Evolutionary conservation across 1,139 yeast genomes (phyloP), one percentile per base, ranked within the genome.

Genomic region (Nakaseomyces bracarensis): DNA sequence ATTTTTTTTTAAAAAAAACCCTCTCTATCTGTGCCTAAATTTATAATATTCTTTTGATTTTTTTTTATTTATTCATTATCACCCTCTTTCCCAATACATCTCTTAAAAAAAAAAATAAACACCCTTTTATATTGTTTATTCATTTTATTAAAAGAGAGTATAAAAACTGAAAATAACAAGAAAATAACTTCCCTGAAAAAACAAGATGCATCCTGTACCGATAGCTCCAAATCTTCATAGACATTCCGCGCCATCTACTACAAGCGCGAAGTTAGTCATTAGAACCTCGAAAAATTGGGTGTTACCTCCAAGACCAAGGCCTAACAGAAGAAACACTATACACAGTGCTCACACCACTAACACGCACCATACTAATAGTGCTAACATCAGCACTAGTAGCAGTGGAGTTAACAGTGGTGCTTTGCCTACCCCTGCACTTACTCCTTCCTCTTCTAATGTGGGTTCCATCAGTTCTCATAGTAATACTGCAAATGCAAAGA

Each of bases 271-370:
- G n/a, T 41, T 48, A 20, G 49, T 51, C 11, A 49, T 54, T 13
- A 48, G 56, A 29, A 58, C 63, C 14, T 58, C 63, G 11, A 53
- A 54, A 38, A 59, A 55, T 44, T 60, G 64, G 64, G 59, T 60
- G 29, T 46, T 60, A 38, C 64, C 64, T 54, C 74, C 77, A 46
- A 70, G 74, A 63, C 74, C 74, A 68, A 72, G 73, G 60, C 71
- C 77, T 26, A 77, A 73, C 41, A 49, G 55, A 68, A 44, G 61
- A 70, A 50, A 40, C 43, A 44, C 41, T 27, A 40, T 40, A 9
- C 39, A 33, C 25, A 27, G 20, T 14, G 9, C 42, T 7, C 16
- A 16, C 14, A 9, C 31, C 15, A 14, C 11, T 6, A 8, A 14
- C 26, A n/a, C 31, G 13, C 16, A n/a, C n/a, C n/a, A n/a, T n/a